Evolutionary conservation across 2,329 filamentous ascomycete genomes (phyloP), one percentile per base, ranked within the genome.

Genomic region (Trichophyton verrucosum): DNA sequence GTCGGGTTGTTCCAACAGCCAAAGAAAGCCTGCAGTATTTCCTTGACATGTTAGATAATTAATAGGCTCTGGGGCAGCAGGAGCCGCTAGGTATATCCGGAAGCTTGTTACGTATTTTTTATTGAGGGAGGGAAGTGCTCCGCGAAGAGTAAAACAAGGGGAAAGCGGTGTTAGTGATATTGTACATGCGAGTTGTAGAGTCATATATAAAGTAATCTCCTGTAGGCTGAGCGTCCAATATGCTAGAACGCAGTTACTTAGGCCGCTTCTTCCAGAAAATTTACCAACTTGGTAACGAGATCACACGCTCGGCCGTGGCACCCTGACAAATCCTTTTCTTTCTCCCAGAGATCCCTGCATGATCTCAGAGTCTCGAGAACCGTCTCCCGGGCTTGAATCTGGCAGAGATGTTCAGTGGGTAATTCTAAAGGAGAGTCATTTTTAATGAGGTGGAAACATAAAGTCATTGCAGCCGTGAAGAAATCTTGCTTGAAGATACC

Each of bases 271-370:
- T 53, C 49, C 22, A 53, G n/a, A n/a, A 30, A 17, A n/a, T 53
- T 22, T 53, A 53, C 49, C 27, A 53, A 53, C 27, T 33, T 30
- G 27, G 17, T 30, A n/a, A 53, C 49, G 2, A 53, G 17, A 22
- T 53, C 22, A 24, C 49, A 53, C 27, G 49, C 49, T 30, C 49
- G 20, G 27, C 22, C 49, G 15, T 62, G 61, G 22, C 61, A 62
- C 22, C 57, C 46, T 22, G 61, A 62, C 8, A 36, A 55, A n/a
- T 59, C 38, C 44, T 60, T 20, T 64, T 72, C 85, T 8, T 84
- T 80, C 1, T 81, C 75, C 1, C 73, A 78, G 11, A 78, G 82
- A 61, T 66, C 65, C 44, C 62, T 61, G 42, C 65, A 66, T 30
- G 63, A 64, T 20, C 61, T 46, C 5, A 66, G 36, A 1, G 65